phyloP scores from a whole-genome alignment of 2,329 filamentous ascomycete species.

The Diplodia sapinea region DNA sequence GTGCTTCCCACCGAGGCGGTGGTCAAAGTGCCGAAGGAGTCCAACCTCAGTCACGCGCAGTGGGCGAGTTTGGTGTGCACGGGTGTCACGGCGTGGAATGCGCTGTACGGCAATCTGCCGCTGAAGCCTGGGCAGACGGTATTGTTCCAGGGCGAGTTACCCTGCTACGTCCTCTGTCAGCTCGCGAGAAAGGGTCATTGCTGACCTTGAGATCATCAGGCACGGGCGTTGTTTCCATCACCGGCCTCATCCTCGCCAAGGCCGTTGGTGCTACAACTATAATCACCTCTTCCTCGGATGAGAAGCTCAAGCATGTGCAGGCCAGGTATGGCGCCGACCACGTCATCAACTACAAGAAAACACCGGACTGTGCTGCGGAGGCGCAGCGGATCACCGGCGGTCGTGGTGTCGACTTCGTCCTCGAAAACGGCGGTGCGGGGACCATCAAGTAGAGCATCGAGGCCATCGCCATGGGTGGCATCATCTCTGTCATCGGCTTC shows the following conservation, averaged over 20 bases:
- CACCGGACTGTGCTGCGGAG: conserved; percentile 53
- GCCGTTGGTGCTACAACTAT: conserved; percentile 55
- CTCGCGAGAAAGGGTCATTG: conserved; percentile 36
- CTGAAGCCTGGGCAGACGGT: conserved; percentile 36
- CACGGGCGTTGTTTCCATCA: conserved; percentile 33
- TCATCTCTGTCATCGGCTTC: conserved; percentile 15
- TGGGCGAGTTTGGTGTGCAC: conserved; percentile 36
- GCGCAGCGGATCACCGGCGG: conserved; percentile 53
- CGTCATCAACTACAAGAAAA: conserved; percentile 58
- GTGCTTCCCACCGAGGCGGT: conserved; percentile 47
- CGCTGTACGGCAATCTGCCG: conserved; percentile 36
- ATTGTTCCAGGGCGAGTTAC: conserved; percentile 31
- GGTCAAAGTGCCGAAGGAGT: conserved; percentile 28
- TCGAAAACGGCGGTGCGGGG: conserved; percentile 51
- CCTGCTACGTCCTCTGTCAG: not conserved
- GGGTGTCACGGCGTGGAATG: conserved; percentile 36
- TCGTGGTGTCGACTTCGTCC: conserved; percentile 51
- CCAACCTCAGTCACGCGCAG: conserved; percentile 22
- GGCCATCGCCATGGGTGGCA: conserved; percentile 32
- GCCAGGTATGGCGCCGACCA: conserved; percentile 51
- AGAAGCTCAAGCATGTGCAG: conserved; percentile 52
- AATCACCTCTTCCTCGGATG: conserved; percentile 57
- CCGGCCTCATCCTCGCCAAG: conserved; percentile 48
- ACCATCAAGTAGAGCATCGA: conserved; percentile 50
- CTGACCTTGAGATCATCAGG: not conserved